Percentiles rank a stretch among this genome's conserved stretches.
phyloP scores from a whole-genome alignment of 169 alveolate species.

The Plasmodium adleri region DNA sequence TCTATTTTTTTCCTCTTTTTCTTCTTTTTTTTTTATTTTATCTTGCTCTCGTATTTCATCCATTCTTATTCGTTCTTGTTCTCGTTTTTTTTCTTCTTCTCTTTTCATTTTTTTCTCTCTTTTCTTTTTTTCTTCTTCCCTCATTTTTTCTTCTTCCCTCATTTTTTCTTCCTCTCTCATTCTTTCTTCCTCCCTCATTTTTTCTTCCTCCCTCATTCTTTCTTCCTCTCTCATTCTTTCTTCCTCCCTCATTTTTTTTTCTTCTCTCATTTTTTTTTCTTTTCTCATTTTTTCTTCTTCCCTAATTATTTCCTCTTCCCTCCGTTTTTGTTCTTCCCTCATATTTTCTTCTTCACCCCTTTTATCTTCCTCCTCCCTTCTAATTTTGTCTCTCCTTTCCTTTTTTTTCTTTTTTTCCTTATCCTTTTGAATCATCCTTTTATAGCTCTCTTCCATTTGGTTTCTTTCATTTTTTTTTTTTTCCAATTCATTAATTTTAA shows the following conservation, averaged over 20 bases:
- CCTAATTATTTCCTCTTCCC: background rate
- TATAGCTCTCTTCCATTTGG: background rate
- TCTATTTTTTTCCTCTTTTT: background rate
- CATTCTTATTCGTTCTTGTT: background rate
- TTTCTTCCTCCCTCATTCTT: background rate
- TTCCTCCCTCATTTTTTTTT: background rate
- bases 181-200: background rate
- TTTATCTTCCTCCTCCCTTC: background rate
- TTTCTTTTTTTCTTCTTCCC: background rate
- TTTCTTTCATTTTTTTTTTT: slow-evolving; percentile 20
- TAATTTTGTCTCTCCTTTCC: background rate
- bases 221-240: background rate
- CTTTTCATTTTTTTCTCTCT: background rate
- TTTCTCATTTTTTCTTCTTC: background rate
- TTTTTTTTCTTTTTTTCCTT: background rate
- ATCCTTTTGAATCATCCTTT: slow-evolving; percentile 9
- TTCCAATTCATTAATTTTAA: slow-evolving; percentile 22
- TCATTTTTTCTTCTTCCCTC: background rate
- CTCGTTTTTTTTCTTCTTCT: background rate
- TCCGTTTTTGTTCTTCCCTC: background rate
- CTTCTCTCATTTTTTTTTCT: background rate
- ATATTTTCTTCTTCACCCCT: slow-evolving; percentile 5
- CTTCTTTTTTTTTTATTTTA: background rate
- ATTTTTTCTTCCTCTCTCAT: background rate
- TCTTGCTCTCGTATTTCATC: background rate